Base-by-base conservation (phyloP, 306 rosid species). In the Glycine latifolia region DNA sequence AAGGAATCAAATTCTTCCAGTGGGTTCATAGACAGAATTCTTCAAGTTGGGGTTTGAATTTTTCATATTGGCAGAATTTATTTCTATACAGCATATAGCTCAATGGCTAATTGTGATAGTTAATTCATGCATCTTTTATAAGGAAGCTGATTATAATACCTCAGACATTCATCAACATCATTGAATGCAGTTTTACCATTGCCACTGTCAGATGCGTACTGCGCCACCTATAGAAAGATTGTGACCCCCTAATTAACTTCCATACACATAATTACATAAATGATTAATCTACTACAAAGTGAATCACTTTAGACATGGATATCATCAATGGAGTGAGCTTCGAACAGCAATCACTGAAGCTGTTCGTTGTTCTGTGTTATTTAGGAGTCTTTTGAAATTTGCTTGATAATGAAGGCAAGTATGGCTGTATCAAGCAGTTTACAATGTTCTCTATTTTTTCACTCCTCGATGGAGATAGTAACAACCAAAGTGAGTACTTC, bases 1-100 rank as follows among this genome's bases (percentile, higher is more conserved):
- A 91, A 71, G 62, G 90, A 82, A 81, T 95, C 99, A 33, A 91
- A 96, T 62, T 93, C 99, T 88, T 95, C 99, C 85, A 93, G 85
- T 37, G 99, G 92, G 98, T 93, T 87, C 87, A 76, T 14, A 69
- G 67, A 39, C 69, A 16, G 44, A 69, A 35, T 10, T 70, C 48
- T 79, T 12, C 60, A 53, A 65, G 59, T 79, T 67, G 77, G 77
- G 78, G 66, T 77, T 50, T 46, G 41, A 60, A 55, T 10, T 86
- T 79, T 37, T 82, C 61, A 75, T 43, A 73, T 39, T 52, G 26
- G 52, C 58, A 67, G 62, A 66, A 47, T 49, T 79, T 63, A 62
- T 43, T 59, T 49, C 58, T 37, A 5, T 26, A 43, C 46, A 20
- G 50, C 46, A 53, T 48, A 68, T 54, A 61, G 62, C 60, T 81